Percentiles rank a stretch among this genome's conserved stretches.
These are phyloP conservation scores for Colletotrichum cuscutae DNA, from an alignment of 2,329 filamentous ascomycete species.

Conservation along the genomic window DNA sequence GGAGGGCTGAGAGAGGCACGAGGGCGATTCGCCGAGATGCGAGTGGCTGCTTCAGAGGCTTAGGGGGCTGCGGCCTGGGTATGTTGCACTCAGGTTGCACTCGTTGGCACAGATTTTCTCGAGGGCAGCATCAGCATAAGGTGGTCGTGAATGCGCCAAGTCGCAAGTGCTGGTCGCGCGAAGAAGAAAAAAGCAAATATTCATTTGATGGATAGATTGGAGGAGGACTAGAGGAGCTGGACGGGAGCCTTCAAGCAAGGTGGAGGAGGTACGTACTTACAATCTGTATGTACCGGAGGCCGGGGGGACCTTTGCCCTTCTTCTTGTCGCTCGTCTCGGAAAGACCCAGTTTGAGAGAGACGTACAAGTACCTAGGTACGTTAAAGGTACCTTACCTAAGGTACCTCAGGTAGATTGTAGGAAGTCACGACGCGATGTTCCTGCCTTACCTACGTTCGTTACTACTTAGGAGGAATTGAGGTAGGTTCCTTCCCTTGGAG, in stretches of 20 bases:
- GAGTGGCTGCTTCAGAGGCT: background rate
- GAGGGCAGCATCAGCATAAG: background rate
- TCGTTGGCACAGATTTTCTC: no score
- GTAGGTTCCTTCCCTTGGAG: background rate
- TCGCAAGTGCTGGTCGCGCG: background rate
- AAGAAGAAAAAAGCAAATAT: conserved; percentile 25
- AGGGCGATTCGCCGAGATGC: background rate
- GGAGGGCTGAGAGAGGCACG: background rate
- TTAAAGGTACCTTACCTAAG: background rate
- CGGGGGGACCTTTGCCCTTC: background rate
- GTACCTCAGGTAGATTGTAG: background rate
- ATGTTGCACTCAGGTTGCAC: background rate
- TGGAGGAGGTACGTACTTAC: background rate
- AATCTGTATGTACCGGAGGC: background rate
- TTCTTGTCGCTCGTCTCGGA: no score
- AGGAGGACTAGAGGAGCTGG: background rate
- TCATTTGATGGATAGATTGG: background rate
- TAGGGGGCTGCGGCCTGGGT: background rate
- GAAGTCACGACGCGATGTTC: background rate
- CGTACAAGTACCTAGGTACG: no score
- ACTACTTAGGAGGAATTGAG: no score
- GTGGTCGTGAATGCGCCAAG: background rate
- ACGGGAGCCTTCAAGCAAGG: background rate
- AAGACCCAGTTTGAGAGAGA: no score
- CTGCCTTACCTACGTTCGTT: no score